phyloP scores from a whole-genome alignment of 2,329 filamentous ascomycete genomes.

The Plenodomus biglobosus region DNA sequence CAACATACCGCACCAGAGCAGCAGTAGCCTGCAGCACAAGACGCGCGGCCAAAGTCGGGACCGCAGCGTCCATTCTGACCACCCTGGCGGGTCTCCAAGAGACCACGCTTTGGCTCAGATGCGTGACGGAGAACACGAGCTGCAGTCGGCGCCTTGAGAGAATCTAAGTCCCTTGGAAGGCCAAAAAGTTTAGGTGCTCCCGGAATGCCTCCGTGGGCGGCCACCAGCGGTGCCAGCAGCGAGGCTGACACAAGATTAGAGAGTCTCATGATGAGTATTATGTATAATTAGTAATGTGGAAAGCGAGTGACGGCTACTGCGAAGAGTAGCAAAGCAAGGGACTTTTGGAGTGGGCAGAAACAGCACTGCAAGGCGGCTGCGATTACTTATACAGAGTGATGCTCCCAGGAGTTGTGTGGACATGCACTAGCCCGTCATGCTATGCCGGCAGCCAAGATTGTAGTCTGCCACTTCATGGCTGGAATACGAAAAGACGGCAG shows the following conservation, averaged over 20 bases:
- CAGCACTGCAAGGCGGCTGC: background rate
- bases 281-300: background rate
- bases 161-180: slow-evolving; percentile 34
- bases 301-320: slow-evolving; percentile 2
- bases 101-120: slow-evolving; percentile 12
- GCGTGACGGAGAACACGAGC: slow-evolving; percentile 28
- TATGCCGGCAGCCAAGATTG: slow-evolving; percentile 8
- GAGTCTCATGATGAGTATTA: slow-evolving; percentile 30
- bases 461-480: slow-evolving; percentile 2
- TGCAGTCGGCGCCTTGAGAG: slow-evolving; percentile 24
- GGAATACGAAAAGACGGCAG: slow-evolving; percentile 6
- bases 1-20: slow-evolving; percentile 38
- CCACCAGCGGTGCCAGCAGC: slow-evolving; percentile 35
- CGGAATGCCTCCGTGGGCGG: slow-evolving; percentile 35
- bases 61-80: slow-evolving; percentile 41
- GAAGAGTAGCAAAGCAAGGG: background rate
- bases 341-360: background rate
- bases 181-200: slow-evolving; percentile 41
- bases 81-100: slow-evolving; percentile 38
- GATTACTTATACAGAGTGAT: slow-evolving; percentile 8
- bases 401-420: slow-evolving; percentile 1
- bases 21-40: slow-evolving; percentile 39
- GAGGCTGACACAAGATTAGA: slow-evolving; percentile 31
- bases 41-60: slow-evolving; percentile 29
- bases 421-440: slow-evolving; percentile 3